Evolutionary conservation across 2,329 filamentous ascomycete genomes (phyloP), one percentile per base, ranked within the genome.

Genomic region (Pyrenochaeta sp.): DNA sequence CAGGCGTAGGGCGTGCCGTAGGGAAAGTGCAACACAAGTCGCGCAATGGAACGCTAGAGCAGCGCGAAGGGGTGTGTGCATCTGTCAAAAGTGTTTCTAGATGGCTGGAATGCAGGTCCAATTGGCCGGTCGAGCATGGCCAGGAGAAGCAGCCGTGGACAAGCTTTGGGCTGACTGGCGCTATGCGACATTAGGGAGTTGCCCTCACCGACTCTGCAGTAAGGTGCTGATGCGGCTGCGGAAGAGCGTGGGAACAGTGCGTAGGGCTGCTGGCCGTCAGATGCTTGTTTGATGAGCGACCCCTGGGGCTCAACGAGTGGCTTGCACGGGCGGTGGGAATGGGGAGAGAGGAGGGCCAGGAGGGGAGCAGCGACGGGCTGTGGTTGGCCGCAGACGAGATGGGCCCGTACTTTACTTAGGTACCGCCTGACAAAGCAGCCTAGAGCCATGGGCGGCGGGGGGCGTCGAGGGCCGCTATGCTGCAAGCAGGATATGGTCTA

Each of bases 191-290:
- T 48, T 32, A 38, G 46, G 53, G 49, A 21, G 41, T 27, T 48
- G 45, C 36, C 32, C 37, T 55, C 58, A 61, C 55, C 53, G 52
- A 60, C 53, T 50, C 37, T 44, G 52, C 49, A 60, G 51, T 55
- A 63, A 58, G 53, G 58, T 63, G 60, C 55, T 63, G 60, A 63
- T 61, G 59, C 53, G 53, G 57, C 57, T 40, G 51, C 57, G 55
- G 60, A 46, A 53, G 51, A 53, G 52, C 47, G 51, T 60, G 53
- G 50, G 48, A 53, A 49, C 47, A 48, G 48, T 63, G 60, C 58
- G 52, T 63, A 63, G 56, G 60, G 60, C 60, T 57, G 53, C 23
- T 56, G 47, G 43, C 40, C 42, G 49, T 59, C 44, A 56, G 54
- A 60, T 38, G 54, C 44, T 56, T 44, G 47, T 52, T 50, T 46